Conservation (phyloP, 2,329 filamentous ascomycete genomes). For the Aureobasidium sp. region DNA sequence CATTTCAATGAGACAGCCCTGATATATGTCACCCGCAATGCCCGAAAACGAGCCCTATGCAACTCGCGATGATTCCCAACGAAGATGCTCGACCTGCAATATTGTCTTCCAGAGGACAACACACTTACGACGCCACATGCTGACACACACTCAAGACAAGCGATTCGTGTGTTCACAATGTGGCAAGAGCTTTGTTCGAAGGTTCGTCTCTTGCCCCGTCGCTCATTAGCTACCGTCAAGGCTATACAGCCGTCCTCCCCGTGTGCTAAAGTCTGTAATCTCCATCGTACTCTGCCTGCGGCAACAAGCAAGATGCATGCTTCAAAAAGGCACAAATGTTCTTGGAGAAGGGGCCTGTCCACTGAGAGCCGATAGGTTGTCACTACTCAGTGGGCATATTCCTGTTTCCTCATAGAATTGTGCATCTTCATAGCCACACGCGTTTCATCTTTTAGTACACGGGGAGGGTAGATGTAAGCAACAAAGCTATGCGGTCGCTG, state of each 20-base stretch:
- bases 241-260: no score
- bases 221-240: no score
- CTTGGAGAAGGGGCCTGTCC: no score
- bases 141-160: conserved; percentile 8
- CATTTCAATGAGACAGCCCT: background rate
- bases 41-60: background rate
- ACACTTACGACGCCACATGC: conserved; percentile 1
- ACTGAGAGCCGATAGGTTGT: no score
- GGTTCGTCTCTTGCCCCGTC: background rate
- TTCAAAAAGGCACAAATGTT: no score
- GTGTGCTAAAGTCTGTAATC: no score
- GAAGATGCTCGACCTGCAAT: conserved; percentile 6
- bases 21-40: background rate
- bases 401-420: no score
- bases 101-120: background rate
- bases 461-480: background rate
- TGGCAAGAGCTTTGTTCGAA: conserved; percentile 7
- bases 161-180: background rate
- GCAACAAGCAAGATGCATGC: no score
- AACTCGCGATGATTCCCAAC: background rate
- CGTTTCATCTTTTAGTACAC: no score
- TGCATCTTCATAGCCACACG: no score
- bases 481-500: background rate
- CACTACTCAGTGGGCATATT: no score
- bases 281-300: no score